Conservation (phyloP, 306 rosid species). For the Inga laurina region DNA sequence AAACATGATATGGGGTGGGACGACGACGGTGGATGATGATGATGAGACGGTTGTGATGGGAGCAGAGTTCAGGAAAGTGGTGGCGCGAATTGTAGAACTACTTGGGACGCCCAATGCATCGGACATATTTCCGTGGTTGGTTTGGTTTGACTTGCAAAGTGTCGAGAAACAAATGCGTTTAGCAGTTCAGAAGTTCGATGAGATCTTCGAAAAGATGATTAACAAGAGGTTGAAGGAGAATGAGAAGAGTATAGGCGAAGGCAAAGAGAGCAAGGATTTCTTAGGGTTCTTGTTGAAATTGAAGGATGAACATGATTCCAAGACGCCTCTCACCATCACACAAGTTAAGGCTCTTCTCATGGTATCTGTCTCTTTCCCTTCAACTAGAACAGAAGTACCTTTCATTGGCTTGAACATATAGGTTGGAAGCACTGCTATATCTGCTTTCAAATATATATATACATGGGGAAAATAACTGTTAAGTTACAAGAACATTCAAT, state of each 20-base stretch:
- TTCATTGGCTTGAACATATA: too few relatives aligned
- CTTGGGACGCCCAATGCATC: constrained; percentile 65
- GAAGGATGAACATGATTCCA: constrained; percentile 56
- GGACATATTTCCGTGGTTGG: constrained; percentile 70
- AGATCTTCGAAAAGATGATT: constrained; percentile 62
- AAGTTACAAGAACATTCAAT: too few relatives aligned
- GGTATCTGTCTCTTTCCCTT: constrained; percentile 40
- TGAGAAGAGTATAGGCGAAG: not conserved
- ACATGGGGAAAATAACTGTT: too few relatives aligned
- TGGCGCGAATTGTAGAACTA: constrained; percentile 44
- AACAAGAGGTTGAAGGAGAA: constrained; percentile 31
- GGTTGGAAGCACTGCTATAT: too few relatives aligned
- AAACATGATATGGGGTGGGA: constrained; percentile 73
- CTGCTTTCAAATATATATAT: too few relatives aligned
- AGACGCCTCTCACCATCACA: constrained; percentile 48
- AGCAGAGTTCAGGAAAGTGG: constrained; percentile 55
- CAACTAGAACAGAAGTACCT: too few relatives aligned
- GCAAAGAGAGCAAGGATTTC: constrained; percentile 40
- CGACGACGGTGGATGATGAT: constrained; percentile 36
- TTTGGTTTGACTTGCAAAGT: constrained; percentile 77
- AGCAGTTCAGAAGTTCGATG: constrained; percentile 43
- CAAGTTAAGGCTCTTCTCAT: constrained; percentile 70
- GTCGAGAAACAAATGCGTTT: constrained; percentile 42
- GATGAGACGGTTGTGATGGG: constrained; percentile 42
- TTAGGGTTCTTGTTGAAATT: constrained; percentile 58